phyloP scores from a whole-genome alignment of 192 early-diverging fungal genomes.

The Podila epicladia region DNA sequence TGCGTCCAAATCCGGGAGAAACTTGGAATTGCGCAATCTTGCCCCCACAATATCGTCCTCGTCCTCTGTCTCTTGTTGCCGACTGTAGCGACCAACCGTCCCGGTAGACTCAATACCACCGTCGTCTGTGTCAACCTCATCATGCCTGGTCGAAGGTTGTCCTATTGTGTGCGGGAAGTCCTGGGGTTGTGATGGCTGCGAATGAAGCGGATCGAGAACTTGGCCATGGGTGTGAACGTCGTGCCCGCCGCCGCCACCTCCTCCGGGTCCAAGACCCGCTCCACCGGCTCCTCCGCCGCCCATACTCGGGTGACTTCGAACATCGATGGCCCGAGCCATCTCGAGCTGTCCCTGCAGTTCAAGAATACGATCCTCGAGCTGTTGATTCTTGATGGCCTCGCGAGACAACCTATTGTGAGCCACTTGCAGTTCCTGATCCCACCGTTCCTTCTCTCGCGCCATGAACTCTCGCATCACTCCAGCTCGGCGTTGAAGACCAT shows the following conservation, averaged over 20 bases:
- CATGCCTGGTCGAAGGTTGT: background rate
- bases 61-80: slow-evolving; percentile 16
- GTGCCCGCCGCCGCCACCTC: slow-evolving; percentile 6
- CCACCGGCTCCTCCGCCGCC: background rate
- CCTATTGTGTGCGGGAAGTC: slow-evolving; percentile 9
- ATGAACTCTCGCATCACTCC: slow-evolving; percentile 37
- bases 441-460: slow-evolving; percentile 39
- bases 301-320: slow-evolving; percentile 1
- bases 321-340: slow-evolving; percentile 27
- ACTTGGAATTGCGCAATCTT: background rate
- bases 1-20: background rate
- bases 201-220: no score
- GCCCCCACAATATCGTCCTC: slow-evolving; percentile 15
- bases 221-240: background rate
- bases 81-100: slow-evolving; percentile 43
- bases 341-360: slow-evolving; percentile 42
- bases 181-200: slow-evolving; percentile 9
- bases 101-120: slow-evolving; percentile 25
- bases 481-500: slow-evolving; percentile 20
- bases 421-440: slow-evolving; percentile 44
- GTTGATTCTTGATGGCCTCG: slow-evolving; percentile 39
- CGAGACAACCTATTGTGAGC: slow-evolving; percentile 28
- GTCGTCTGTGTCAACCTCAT: slow-evolving; percentile 31
- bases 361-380: slow-evolving; percentile 40
- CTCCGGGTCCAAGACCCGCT: background rate